Evolutionary conservation across 2,329 filamentous ascomycete genomes (phyloP).

Genomic region (Fusarium sp.): DNA sequence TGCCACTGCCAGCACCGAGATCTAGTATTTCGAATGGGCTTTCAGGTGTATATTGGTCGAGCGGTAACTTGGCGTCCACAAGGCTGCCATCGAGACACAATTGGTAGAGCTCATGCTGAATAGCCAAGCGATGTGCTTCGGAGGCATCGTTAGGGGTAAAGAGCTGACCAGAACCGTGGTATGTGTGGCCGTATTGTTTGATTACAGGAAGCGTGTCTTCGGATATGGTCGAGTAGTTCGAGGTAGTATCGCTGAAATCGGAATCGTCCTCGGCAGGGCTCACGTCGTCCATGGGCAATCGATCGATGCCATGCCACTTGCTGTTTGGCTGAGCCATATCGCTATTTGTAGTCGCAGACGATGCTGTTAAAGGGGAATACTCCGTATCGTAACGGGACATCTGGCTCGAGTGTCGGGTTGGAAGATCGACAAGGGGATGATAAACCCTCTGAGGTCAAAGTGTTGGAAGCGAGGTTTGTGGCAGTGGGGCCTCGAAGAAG

Average conservation of each 20-base stretch:
- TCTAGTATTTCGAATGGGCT: slow-evolving; percentile 55
- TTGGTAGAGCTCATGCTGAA: slow-evolving; percentile 55
- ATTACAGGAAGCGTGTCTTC: slow-evolving; percentile 53
- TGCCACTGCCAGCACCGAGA: slow-evolving; percentile 58
- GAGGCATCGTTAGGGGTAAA: slow-evolving; percentile 54
- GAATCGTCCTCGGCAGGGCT: slow-evolving; percentile 43
- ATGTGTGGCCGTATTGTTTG: slow-evolving; percentile 54
- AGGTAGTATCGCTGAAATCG: slow-evolving; percentile 49
- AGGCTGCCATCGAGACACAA: slow-evolving; percentile 53
- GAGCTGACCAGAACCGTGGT: slow-evolving; percentile 54
- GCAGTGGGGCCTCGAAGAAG: neutral
- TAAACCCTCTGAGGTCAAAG: neutral
- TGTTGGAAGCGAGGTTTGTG: slow-evolving; percentile 4
- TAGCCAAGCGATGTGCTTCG: slow-evolving; percentile 50
- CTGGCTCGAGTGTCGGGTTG: slow-evolving; percentile 21
- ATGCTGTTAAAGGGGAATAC: slow-evolving; percentile 21
- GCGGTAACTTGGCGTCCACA: slow-evolving; percentile 51
- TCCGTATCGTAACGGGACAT: slow-evolving; percentile 32
- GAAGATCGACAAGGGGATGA: slow-evolving; percentile 28
- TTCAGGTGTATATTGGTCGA: slow-evolving; percentile 43
- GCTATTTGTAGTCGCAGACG: slow-evolving; percentile 11
- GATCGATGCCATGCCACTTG: slow-evolving; percentile 14
- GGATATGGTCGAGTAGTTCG: slow-evolving; percentile 55
- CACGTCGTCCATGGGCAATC: slow-evolving; percentile 24
- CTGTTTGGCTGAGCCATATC: slow-evolving; percentile 28